phyloP scores from a whole-genome alignment of 768 basidiomycete genomes.

The Podaxis sp. region DNA sequence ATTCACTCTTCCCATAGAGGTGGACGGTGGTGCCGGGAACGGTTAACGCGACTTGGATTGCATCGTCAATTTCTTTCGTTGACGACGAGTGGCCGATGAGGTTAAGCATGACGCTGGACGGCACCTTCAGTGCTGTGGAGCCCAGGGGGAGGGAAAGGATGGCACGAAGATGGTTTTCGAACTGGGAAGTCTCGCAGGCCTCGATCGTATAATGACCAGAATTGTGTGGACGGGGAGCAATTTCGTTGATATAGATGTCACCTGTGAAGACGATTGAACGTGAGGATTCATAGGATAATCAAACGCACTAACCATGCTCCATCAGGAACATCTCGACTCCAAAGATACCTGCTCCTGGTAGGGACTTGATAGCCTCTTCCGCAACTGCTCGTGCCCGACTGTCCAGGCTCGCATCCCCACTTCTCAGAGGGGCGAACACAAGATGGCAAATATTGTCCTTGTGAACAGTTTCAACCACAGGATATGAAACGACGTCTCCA shows the following conservation, averaged over 20 bases:
- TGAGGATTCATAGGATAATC: not conserved
- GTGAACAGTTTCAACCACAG: constrained; percentile 92
- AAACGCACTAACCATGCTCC: constrained; percentile 61
- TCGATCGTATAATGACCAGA: constrained; percentile 99
- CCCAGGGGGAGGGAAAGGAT: constrained; percentile 90
- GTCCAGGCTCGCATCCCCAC: constrained; percentile 47
- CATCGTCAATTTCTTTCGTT: constrained; percentile 52
- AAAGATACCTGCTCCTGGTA: constrained; percentile 90
- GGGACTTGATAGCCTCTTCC: constrained; percentile 70
- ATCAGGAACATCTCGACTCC: constrained; percentile 98
- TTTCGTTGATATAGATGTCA: constrained; percentile 85
- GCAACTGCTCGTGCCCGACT: constrained; percentile 67
- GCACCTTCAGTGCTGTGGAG: constrained; percentile 82
- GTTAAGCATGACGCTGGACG: constrained; percentile 90
- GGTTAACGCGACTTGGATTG: constrained; percentile 55
- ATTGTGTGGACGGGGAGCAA: constrained; percentile 97
- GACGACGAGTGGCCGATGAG: constrained; percentile 79
- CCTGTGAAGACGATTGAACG: constrained; percentile 38
- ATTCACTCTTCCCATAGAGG: constrained; percentile 92
- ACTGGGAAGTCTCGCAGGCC: constrained; percentile 94
- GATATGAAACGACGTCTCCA: constrained; percentile 80
- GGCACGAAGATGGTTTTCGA: constrained; percentile 94
- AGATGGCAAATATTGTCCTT: constrained; percentile 92
- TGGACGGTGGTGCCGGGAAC: constrained; percentile 80
- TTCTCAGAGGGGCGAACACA: constrained; percentile 84